Conservation (phyloP, 768 basidiomycete species). For the Mycena metata region DNA sequence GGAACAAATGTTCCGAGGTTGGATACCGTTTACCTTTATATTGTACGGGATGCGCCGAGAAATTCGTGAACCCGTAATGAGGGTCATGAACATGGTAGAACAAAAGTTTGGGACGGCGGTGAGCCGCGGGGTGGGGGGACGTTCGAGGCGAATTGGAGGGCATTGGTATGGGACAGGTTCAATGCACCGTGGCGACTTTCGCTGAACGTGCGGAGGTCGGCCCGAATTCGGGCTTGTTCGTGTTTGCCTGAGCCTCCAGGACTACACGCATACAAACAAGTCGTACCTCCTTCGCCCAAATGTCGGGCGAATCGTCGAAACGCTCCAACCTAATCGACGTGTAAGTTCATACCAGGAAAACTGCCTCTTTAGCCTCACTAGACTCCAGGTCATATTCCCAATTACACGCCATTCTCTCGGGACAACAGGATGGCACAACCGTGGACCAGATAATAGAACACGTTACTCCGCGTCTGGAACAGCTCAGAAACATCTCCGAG, state of each 20-base stretch:
- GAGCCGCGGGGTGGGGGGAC: too few species aligned
- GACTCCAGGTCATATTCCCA: constrained; percentile 46
- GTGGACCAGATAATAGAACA: constrained; percentile 71
- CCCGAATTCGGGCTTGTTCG: too few species aligned
- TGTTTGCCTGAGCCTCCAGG: too few species aligned
- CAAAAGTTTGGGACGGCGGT: too few species aligned
- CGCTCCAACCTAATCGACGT: constrained; percentile 81
- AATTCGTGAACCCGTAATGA: constrained; percentile 59
- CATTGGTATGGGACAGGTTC: too few species aligned
- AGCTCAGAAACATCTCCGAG: constrained; percentile 68
- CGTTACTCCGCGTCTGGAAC: constrained; percentile 67
- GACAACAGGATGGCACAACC: constrained; percentile 69
- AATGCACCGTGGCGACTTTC: too few species aligned
- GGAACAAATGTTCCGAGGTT: constrained; percentile 63
- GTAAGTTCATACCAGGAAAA: constrained; percentile 53
- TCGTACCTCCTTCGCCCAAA: constrained; percentile 29
- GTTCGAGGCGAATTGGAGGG: too few species aligned
- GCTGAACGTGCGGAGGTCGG: too few species aligned
- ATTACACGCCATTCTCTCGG: constrained; percentile 71
- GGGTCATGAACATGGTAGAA: too few species aligned
- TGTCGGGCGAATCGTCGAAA: constrained; percentile 65
- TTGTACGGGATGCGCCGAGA: constrained; percentile 57
- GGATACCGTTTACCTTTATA: constrained; percentile 56
- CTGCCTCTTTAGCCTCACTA: constrained; percentile 8
- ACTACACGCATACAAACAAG: too few species aligned